A percentile compares a stretch with the other conserved stretches of the same genome.
Evolutionary conservation across 2,329 filamentous ascomycete species (phyloP).

Genomic region (Hypoxylon sp.): DNA sequence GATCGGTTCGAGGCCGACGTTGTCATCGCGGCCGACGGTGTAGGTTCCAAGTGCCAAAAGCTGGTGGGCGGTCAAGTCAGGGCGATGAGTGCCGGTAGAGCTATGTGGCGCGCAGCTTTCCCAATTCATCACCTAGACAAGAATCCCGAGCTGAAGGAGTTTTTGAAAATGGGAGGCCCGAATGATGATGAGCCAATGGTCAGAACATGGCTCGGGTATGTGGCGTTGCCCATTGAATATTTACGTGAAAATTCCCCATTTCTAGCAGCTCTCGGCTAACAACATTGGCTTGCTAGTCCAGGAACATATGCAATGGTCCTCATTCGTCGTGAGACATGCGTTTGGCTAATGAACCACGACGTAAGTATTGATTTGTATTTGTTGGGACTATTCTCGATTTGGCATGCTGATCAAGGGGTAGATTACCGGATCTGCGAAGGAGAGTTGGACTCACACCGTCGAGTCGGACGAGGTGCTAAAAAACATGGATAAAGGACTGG

Average conservation of each 20-base stretch:
- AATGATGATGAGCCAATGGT: constrained; percentile 54
- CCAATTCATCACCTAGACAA: constrained; percentile 51
- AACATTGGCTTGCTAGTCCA: constrained; percentile 40
- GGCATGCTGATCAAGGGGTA: constrained; percentile 29
- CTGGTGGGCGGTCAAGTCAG: constrained; percentile 53
- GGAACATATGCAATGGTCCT: constrained; percentile 52
- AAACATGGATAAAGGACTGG: constrained; percentile 49
- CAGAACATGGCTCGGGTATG: constrained; percentile 57
- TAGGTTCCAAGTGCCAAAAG: constrained; percentile 56
- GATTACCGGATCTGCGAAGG: constrained; percentile 49
- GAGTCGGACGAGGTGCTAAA: constrained; percentile 48
- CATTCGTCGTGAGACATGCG: constrained; percentile 47
- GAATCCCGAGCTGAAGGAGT: constrained; percentile 49
- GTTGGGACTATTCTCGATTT: too few species aligned
- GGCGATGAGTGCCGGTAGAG: constrained; percentile 53
- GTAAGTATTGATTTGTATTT: constrained; percentile 41
- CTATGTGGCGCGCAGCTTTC: constrained; percentile 56
- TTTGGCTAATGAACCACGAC: constrained; percentile 53
- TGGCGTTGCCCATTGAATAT: constrained; percentile 44
- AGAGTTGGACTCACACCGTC: constrained; percentile 50
- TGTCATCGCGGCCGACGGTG: constrained; percentile 58
- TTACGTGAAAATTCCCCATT: constrained; percentile 1
- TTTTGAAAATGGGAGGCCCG: constrained; percentile 54
- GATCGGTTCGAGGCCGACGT: constrained; percentile 58
- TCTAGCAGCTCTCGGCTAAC: constrained; percentile 15